Evolutionary conservation across 768 basidiomycete species (phyloP), one percentile per base, ranked within the genome.

Genomic region (Tulasnella sp.): DNA sequence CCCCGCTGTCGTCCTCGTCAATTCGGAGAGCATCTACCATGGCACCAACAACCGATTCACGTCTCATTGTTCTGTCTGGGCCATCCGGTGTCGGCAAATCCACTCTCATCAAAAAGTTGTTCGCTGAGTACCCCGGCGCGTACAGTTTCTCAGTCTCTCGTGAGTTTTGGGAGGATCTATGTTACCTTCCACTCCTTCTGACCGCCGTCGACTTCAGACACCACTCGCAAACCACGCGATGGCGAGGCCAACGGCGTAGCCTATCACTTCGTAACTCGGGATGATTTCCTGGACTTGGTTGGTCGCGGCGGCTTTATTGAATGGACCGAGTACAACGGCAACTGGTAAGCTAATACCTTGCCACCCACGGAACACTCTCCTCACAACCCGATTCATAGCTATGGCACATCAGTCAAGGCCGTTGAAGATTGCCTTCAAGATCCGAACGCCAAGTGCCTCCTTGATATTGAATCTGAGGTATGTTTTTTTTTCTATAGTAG

Each of bases 401-500:
- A 87, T 81, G 87, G 86, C 2, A 86, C 86, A 16, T 84, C 83
- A 44, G 85, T 85, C 57, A 81, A 83, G 78, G 84, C 85, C 15
- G 83, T 87, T 15, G 80, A 83, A 71, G 85, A 84, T 70, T 85
- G 86, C 32, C 79, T 79, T 13, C 75, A 82, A 44, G 79, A 46
- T 57, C 48, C 81, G 39, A 84, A 85, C 11, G 83, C 81, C 70
- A 84, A 85, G 61, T 87, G 87, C 78, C 85, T 88, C 76, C 82
- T 88, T 23, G 87, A 88, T 79, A 88, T 88, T 78, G 87, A 88
- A 80, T 84, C 85, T 44, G 86, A 87, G 82, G 85, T 85, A 70
- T 13, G 20, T n/a, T 80, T 67, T 29, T 11, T 29, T 42, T 39
- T 16, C 11, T 4, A 20, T 10, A 42, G n/a, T 29, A 26, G 23